Evolutionary conservation across 257 asterid species (phyloP), one percentile per base, ranked within the genome.

Genomic region (Eustoma russellianum): DNA sequence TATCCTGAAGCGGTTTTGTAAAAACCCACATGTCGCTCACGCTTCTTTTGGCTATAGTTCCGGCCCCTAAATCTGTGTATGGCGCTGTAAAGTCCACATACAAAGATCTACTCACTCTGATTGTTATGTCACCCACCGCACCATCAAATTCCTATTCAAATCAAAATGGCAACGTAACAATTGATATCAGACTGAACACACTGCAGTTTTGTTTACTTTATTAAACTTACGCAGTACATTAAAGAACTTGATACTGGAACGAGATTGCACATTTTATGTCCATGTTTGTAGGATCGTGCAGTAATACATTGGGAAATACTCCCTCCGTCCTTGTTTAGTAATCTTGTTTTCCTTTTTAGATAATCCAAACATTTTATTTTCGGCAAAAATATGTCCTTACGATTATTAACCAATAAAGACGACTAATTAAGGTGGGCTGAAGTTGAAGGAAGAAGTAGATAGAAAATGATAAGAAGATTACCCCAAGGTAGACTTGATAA

Each of bases 51-150:
- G 68, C 66, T 8, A 75, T 57, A 47, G 63, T 15, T 19, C 77
- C 85, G 18, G 51, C 53, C 2, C 75, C 82, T 3, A 65, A 33
- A 33, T 75, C 82, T 2, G 79, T 62, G 63, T 35, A 78, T 33
- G 85, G 77, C 55, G 48, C 28, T 2, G 85, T 74, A 66, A 78
- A 78, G 64, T 78, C 81, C 11, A 58, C 79, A 57, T 66, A 69
- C 56, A 9, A n/a, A 46, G 74, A 71, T 68, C 82, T 66, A 48
- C 66, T 58, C 44, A 67, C 11, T 52, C 65, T 67, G 50, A 72
- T 64, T 7, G 79, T 63, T 14, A 69, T 60, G 50, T 78, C 81
- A 14, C 81, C 81, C 34, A 75, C 70, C 0, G 70, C 81, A 38
- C 67, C 81, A 62, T 79, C 84, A 14, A 9, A 74, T 0, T 43